Conservation (phyloP, 495 filamentous ascomycete species). For the Penicillium desertorum region DNA sequence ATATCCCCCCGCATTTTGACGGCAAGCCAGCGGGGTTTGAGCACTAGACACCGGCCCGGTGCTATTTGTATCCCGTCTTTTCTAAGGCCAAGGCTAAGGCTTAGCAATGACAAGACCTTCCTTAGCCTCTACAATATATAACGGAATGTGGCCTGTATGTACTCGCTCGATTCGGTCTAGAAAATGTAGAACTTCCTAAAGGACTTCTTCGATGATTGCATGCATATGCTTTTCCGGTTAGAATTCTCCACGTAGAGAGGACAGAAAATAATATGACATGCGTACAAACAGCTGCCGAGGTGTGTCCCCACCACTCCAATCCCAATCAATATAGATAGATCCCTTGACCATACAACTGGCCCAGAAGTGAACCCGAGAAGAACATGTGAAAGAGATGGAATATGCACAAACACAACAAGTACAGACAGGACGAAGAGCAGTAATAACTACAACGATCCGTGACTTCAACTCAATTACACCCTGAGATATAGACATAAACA, state of each 20-base stretch:
- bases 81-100: not conserved
- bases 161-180: not conserved
- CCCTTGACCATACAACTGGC: no score
- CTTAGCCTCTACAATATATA: no score
- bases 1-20: conserved; percentile 3
- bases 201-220: not conserved
- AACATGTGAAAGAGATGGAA: not conserved
- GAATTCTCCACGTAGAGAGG: not conserved
- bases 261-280: no score
- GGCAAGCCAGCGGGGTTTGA: not conserved
- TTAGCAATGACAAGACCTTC: not conserved
- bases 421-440: not conserved
- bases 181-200: not conserved
- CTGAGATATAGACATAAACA: not conserved
- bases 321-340: not conserved
- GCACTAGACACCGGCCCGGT: not conserved
- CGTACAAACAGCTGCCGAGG: not conserved
- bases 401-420: not conserved
- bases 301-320: not conserved
- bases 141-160: not conserved
- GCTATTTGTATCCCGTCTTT: not conserved
- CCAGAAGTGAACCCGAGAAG: not conserved
- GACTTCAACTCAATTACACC: not conserved
- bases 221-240: no score
- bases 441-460: not conserved